Evolutionary conservation across 306 rosid genomes (phyloP), one percentile per base, ranked within the genome.

Genomic region (Oxytropis ochrocephala): DNA sequence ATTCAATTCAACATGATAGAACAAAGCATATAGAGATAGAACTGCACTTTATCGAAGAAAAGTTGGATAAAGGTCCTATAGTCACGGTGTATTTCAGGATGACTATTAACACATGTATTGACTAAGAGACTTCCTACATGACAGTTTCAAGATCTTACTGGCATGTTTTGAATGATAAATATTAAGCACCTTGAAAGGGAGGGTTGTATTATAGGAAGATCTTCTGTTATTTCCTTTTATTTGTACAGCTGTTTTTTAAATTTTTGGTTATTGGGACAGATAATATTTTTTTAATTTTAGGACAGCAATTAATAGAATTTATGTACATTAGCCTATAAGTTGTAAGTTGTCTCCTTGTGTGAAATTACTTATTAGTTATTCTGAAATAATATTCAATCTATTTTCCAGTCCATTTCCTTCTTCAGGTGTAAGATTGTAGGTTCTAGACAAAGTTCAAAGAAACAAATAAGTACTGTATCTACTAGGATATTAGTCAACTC

Each of bases 401-500:
- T 59, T 59, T 38, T 8, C 43, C 43, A 8, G 43, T 38, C 10
- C 8, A 38, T 38, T 9, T 57, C 39, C 67, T 61, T 17, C 30
- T 60, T 16, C 16, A 18, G 11, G 11, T 14, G 69, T 51, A 52
- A 42, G 16, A 44, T 70, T 65, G 69, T 72, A 70, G 67, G 18
- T 70, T 70, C 78, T 50, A 66, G 63, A 35, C 32, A 61, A 73
- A 35, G 17, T 27, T 38, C 14, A 60, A 51, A 33, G 60, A 39
- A 54, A 32, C 47, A 61, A 12, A 1, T 12, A 64, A 67, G 36
- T 70, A 59, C 14, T 11, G 36, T 35, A 50, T 47, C 36, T 47
- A 81, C 43, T 72, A 69, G 52, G 52, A 64, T n/a, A 33, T 56
- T 79, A 69, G 56, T 54, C 38, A 59, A 54, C 65, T 62, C 63